Base-by-base conservation (phyloP, 1,284 basidiomycete genomes). In the Agaricales sp. region DNA sequence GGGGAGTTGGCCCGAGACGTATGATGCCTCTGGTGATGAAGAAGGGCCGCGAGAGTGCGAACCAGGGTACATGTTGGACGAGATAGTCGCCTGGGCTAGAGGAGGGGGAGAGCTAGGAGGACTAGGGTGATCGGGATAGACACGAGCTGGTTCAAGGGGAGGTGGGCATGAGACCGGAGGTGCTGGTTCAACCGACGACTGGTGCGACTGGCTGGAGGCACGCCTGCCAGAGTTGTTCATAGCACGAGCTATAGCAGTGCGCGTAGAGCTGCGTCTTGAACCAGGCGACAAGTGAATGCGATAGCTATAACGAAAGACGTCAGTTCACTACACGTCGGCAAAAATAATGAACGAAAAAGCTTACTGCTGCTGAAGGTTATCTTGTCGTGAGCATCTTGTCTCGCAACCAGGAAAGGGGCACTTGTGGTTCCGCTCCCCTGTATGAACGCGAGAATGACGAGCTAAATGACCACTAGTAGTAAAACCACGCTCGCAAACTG, bases 401-500 rank as follows among this genome's bases (percentile, higher is more conserved):
- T 87, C 82, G 60, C 87, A 89, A 26, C 86, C 86, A 19, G 85
- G 86, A 64, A 87, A 88, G 23, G 86, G 86, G 57, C 85, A 89
- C 50, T 79, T 84, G 67, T 87, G 83, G 64, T 87, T 87, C 51
- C 82, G 69, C 59, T 88, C 84, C 48, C 87, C 87, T 4, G 88
- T 91, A 66, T 92, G 88, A 11, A 90, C 80, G 48, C 86, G 74
- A 20, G 82, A 76, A 62, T 92, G 88, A 45, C 88, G 75, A 0
- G 88, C 84, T 18, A 91, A 77, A 59, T 92, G 89, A 25, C 88
- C 88, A 57, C 80, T 83, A 41, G 88, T 92, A 48, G 85, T 87
- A 65, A 92, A 92, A 1, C 77, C 75, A 48, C 82, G 77, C 11
- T 82, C 77, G 58, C 84, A 87, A 4, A 74, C 79, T 2, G 64